phyloP scores from a whole-genome alignment of 2,329 filamentous ascomycete genomes.

The Bipolaris cookei region DNA sequence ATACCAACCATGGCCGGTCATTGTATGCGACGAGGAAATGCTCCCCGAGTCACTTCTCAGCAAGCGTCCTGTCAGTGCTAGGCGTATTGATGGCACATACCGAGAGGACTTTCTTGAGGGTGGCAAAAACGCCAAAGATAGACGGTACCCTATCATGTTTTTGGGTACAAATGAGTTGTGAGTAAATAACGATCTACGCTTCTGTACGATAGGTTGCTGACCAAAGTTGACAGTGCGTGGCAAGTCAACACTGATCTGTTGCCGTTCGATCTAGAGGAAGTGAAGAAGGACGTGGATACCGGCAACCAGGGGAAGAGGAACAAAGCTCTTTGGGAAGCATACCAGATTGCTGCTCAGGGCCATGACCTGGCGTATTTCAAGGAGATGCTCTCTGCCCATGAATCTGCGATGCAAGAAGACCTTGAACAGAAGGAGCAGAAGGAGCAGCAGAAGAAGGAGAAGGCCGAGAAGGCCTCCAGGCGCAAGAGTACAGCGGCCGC shows the following conservation, averaged over 20 bases:
- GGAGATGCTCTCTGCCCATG: conserved; percentile 68
- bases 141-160: conserved; percentile 95
- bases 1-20: conserved; percentile 90
- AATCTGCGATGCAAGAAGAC: conserved; percentile 62
- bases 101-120: conserved; percentile 86
- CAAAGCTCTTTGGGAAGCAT: conserved; percentile 80
- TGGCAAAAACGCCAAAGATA: conserved; percentile 82
- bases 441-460: conserved; percentile 65
- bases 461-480: conserved; percentile 62
- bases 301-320: conserved; percentile 83
- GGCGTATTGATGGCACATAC: conserved; percentile 81
- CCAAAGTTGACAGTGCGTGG: conserved; percentile 72
- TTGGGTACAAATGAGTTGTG: conserved; percentile 96
- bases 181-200: conserved; percentile 54
- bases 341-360: conserved; percentile 77
- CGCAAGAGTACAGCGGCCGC: conserved; percentile 49
- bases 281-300: conserved; percentile 72
- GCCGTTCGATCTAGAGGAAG: conserved; percentile 75
- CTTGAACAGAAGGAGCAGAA: conserved; percentile 69
- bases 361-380: conserved; percentile 85
- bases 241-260: conserved; percentile 83
- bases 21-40: conserved; percentile 94
- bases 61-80: conserved; percentile 82
- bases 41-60: conserved; percentile 79
- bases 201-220: conserved; percentile 11